Percentiles rank a stretch among this genome's conserved stretches.
phyloP scores from a whole-genome alignment of 257 asterid genomes.

The Nicotiana obtusifolia region DNA sequence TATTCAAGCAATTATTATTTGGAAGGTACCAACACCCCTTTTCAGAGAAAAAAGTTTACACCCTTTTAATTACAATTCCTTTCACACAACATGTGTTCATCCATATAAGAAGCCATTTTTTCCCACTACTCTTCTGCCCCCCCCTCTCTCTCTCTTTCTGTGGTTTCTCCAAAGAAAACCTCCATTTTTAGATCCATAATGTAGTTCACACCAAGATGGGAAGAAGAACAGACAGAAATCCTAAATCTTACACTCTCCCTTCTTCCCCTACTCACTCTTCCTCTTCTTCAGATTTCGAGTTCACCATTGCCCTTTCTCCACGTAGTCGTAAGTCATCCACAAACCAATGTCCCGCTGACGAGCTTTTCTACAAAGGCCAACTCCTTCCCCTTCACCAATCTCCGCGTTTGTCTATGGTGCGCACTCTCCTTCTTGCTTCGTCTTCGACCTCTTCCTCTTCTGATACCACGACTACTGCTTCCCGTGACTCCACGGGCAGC shows the following conservation, averaged over 20 bases:
- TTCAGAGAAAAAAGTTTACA: not conserved
- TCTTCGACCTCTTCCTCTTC: slow-evolving; percentile 69
- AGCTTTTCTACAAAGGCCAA: slow-evolving; percentile 89
- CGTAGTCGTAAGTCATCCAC: slow-evolving; percentile 37
- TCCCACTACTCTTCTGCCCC: slow-evolving; percentile 7
- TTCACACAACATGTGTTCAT: slow-evolving; percentile 11
- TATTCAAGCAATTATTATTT: not conserved
- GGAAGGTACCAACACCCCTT: not conserved
- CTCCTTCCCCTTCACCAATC: slow-evolving; percentile 84
- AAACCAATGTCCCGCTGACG: slow-evolving; percentile 82
- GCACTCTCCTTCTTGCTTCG: slow-evolving; percentile 64
- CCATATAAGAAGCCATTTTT: slow-evolving; percentile 18
- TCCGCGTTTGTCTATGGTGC: slow-evolving; percentile 77
- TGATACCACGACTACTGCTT: slow-evolving; percentile 74
- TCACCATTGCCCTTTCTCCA: slow-evolving; percentile 66
- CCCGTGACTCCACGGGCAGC: slow-evolving; percentile 58
- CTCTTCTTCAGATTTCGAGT: slow-evolving; percentile 80
- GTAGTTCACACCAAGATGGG: slow-evolving; percentile 39
- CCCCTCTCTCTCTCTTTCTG: slow-evolving; percentile 9
- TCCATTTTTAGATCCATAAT: slow-evolving; percentile 3
- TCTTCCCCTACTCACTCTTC: slow-evolving; percentile 85
- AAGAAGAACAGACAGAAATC: slow-evolving; percentile 37
- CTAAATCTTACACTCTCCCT: slow-evolving; percentile 74
- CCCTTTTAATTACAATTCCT: not conserved
- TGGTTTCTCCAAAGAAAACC: not conserved